Evolutionary conservation across 108 stramenopile genomes (phyloP), one percentile per base, ranked within the genome.

Genomic region (Fragilaria radians): DNA sequence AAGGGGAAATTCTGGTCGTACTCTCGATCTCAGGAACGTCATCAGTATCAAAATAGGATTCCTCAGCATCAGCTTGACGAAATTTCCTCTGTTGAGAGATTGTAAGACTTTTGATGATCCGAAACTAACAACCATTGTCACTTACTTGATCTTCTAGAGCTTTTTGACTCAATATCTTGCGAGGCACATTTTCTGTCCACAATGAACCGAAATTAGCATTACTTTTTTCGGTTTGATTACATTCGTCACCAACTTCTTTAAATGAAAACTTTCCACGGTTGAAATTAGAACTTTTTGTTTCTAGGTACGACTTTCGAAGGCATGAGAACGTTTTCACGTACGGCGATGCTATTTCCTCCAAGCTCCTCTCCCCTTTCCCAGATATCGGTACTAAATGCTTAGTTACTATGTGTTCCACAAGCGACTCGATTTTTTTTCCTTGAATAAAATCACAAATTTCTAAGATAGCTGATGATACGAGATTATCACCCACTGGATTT

Each of bases 371-470:
- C 5, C 33, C 32, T 2, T 18, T 7, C n/a, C 9, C 18, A 48
- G 21, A 42, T 1, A 33, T 33, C 31, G 47, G 51, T n/a, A 26
- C 25, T n/a, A 80, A 42, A 64, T 89, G 85, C 42, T 81, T 82
- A 26, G 84, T 78, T 24, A 87, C 88, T 27, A 93, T 89, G 61
- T 86, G 82, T 54, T 93, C 88, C 31, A 93, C 73, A 4, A 93
- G 81, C 0, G 82, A 88, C 36, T 86, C 86, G 66, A 89, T 82
- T 30, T 86, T 88, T 57, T 89, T 80, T 5, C 58, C 63, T 47
- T 81, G 78, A 27, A 93, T 88, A 54, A 76, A 93, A 66, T 93
- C 91, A 50, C 86, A 88, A 74, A 93, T 89, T 65, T 89, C 91
- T 1, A 93, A 73, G 46, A 89, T 79, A 9, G 88, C 79, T 0